phyloP scores from a whole-genome alignment of 345 rosid species.

The Euphorbia tirucalli region DNA sequence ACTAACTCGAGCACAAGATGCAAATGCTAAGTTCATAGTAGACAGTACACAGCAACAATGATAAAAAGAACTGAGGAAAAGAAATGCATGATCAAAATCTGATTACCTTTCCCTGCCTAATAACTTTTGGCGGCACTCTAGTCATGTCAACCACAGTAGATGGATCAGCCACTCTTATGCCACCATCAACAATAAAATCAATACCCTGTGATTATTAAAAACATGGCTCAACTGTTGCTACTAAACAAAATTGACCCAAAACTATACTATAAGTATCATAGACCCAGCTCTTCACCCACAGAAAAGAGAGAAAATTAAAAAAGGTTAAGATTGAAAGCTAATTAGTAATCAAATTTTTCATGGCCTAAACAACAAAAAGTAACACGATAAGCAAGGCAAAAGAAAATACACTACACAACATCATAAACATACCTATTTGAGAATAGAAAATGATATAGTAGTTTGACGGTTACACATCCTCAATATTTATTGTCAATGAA shows the following conservation, averaged over 20 bases:
- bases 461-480: background rate
- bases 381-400: background rate
- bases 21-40: background rate
- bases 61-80: background rate
- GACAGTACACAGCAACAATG: background rate
- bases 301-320: background rate
- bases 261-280: background rate
- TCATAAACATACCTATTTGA: background rate
- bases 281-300: background rate
- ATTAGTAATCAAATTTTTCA: background rate
- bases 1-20: background rate
- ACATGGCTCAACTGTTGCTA: background rate
- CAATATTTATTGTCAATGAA: background rate
- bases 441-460: background rate
- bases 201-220: constrained; percentile 52
- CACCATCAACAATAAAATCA: constrained; percentile 87
- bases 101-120: constrained; percentile 80
- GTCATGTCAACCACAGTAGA: constrained; percentile 93
- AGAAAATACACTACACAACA: background rate
- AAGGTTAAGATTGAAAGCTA: background rate
- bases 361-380: background rate
- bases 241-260: background rate
- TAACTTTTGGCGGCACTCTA: constrained; percentile 56
- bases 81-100: background rate
- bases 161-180: constrained; percentile 82